phyloP scores from a whole-genome alignment of 1,284 basidiomycete genomes.

The Puccinia coronata region DNA sequence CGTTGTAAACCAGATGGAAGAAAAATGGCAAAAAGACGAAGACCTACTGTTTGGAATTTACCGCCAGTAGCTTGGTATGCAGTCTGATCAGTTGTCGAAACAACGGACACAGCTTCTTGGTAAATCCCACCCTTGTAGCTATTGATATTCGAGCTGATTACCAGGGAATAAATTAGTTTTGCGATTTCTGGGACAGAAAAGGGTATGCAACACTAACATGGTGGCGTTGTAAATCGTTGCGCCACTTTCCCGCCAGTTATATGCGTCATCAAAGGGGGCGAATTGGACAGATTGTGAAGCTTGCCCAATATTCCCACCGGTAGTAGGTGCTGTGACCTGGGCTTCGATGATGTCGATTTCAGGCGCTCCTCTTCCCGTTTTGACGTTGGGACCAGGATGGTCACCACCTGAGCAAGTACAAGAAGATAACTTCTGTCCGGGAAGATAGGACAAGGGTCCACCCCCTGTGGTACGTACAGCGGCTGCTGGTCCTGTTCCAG shows the following conservation, averaged over 20 bases:
- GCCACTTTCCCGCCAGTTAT: constrained; percentile 25
- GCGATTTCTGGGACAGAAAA: constrained; percentile 59
- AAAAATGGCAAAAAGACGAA: background rate
- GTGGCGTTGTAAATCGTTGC: constrained; percentile 19
- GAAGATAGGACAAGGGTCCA: constrained; percentile 54
- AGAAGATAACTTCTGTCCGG: constrained; percentile 63
- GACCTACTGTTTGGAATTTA: constrained; percentile 50
- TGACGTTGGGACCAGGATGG: constrained; percentile 67
- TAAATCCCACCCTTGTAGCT: constrained; percentile 72
- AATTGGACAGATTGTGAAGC: constrained; percentile 77
- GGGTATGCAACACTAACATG: constrained; percentile 53
- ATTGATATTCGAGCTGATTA: constrained; percentile 64
- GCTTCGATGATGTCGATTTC: constrained; percentile 72
- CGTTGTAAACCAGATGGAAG: constrained; percentile 3
- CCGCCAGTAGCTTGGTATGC: constrained; percentile 54
- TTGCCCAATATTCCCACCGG: constrained; percentile 61
- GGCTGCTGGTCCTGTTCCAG: constrained; percentile 51
- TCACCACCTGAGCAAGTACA: constrained; percentile 65
- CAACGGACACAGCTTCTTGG: constrained; percentile 67
- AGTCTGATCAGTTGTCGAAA: constrained; percentile 54
- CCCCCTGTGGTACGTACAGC: constrained; percentile 43
- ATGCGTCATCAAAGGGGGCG: constrained; percentile 61
- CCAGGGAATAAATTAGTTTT: constrained; percentile 27
- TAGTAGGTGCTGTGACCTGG: constrained; percentile 60
- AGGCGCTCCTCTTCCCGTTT: constrained; percentile 65